phyloP scores from a whole-genome alignment of 2,329 filamentous ascomycete species.

The Aspergillus quadrilineatus region DNA sequence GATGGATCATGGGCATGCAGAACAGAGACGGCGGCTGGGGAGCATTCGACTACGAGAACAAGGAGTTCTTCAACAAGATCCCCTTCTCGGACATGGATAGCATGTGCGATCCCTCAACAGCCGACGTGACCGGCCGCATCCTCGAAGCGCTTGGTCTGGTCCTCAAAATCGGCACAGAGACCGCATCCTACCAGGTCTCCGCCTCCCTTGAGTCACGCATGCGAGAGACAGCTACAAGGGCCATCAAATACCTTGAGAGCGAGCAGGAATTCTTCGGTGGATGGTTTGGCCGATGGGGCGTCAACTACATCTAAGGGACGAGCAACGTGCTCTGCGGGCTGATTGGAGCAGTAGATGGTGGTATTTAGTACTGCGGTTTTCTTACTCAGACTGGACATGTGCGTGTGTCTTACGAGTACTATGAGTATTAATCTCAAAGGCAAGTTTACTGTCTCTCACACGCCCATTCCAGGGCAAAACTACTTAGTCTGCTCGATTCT shows the following conservation, averaged over 20 bases:
- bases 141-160: constrained; percentile 33
- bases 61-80: constrained; percentile 34
- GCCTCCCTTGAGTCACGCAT: constrained; percentile 2
- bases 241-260: constrained; percentile 24
- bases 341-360: not conserved
- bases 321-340: constrained; percentile 31
- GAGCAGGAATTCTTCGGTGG: constrained; percentile 28
- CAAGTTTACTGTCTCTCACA: no score
- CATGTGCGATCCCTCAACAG: constrained; percentile 34
- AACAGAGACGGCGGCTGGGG: constrained; percentile 40
- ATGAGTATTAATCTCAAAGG: no score
- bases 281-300: constrained; percentile 37
- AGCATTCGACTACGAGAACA: constrained; percentile 37
- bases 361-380: no score
- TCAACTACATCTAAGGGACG: constrained; percentile 39
- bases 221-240: constrained; percentile 12
- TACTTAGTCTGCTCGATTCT: no score
- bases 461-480: no score
- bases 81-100: constrained; percentile 40
- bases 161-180: not conserved
- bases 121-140: constrained; percentile 37
- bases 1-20: constrained; percentile 39
- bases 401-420: no score
- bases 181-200: not conserved
- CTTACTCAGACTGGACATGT: no score